A percentile compares a stretch with the other conserved stretches of the same genome.
These are phyloP conservation scores for Marasmius oreades DNA, from an alignment of 1,284 basidiomycete genomes.

Conservation along the genomic window DNA sequence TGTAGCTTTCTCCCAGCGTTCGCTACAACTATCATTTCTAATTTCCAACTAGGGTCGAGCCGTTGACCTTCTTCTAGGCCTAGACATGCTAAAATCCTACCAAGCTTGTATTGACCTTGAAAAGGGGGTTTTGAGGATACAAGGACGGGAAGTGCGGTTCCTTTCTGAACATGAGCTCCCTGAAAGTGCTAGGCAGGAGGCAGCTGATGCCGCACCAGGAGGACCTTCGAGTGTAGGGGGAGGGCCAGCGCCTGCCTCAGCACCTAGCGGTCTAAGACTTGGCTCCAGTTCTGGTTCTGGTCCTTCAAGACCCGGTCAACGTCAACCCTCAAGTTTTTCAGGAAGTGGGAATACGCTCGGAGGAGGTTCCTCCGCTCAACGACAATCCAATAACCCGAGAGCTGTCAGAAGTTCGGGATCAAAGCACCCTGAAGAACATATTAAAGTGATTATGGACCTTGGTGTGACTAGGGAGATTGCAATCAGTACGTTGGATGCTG, in stretches of 20 bases:
- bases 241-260: slow-evolving; percentile 13
- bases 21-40: neutral
- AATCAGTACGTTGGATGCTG: slow-evolving; percentile 71
- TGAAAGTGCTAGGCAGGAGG: slow-evolving; percentile 57
- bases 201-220: slow-evolving; percentile 19
- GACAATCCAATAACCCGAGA: slow-evolving; percentile 12
- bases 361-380: slow-evolving; percentile 26
- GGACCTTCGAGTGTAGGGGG: slow-evolving; percentile 15
- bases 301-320: too few species aligned
- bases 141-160: slow-evolving; percentile 84
- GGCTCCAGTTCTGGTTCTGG: too few species aligned
- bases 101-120: slow-evolving; percentile 94
- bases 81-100: slow-evolving; percentile 98
- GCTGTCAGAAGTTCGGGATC: slow-evolving; percentile 10
- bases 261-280: slow-evolving; percentile 10
- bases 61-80: slow-evolving; percentile 91
- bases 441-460: slow-evolving; percentile 63
- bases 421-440: slow-evolving; percentile 47
- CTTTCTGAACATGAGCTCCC: slow-evolving; percentile 94
- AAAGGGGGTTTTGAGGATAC: slow-evolving; percentile 85
- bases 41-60: slow-evolving; percentile 64
- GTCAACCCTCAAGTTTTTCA: slow-evolving; percentile 42
- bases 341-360: slow-evolving; percentile 58
- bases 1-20: slow-evolving; percentile 14
- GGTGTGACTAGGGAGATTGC: slow-evolving; percentile 79